A percentile compares a stretch with the other conserved stretches of the same genome.
These are phyloP conservation scores for Pelagomonas calceolata DNA, from an alignment of 108 stramenopile species.

Conservation along the genomic window DNA sequence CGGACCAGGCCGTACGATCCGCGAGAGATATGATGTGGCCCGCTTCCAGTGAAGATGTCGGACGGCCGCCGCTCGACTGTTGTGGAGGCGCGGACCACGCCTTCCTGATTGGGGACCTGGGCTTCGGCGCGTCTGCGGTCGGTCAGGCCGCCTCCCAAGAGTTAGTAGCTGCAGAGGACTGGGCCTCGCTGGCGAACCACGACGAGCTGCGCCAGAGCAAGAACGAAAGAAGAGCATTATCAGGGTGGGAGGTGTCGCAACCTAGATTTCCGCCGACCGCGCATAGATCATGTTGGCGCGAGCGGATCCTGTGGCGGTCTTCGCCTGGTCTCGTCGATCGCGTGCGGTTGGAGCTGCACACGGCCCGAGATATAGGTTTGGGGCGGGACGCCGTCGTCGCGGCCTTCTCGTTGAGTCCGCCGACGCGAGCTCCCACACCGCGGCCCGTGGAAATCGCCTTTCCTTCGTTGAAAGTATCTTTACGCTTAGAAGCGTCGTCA, in stretches of 20 bases:
- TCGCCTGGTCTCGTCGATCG: background rate
- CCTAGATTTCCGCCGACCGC: background rate
- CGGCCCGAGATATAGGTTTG: too few relatives aligned
- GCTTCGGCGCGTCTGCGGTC: background rate
- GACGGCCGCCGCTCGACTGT: background rate
- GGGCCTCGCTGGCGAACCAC: background rate
- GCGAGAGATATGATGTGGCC: too few relatives aligned
- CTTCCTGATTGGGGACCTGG: background rate
- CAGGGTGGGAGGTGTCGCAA: background rate
- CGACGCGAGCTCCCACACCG: too few relatives aligned
- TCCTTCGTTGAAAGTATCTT: too few relatives aligned
- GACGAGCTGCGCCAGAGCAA: background rate
- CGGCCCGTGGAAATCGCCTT: too few relatives aligned
- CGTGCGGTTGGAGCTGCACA: background rate
- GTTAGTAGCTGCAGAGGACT: background rate
- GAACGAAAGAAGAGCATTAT: background rate
- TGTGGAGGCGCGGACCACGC: background rate
- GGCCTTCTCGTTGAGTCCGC: too few relatives aligned
- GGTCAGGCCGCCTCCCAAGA: background rate
- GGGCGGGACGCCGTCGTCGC: too few relatives aligned
- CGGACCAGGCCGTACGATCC: too few relatives aligned
- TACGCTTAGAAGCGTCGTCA: too few relatives aligned
- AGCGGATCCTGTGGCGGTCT: background rate
- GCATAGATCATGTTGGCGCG: background rate
- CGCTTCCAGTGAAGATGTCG: too few relatives aligned